phyloP scores from a whole-genome alignment of 306 rosid genomes.

The Ceratonia siliqua region DNA sequence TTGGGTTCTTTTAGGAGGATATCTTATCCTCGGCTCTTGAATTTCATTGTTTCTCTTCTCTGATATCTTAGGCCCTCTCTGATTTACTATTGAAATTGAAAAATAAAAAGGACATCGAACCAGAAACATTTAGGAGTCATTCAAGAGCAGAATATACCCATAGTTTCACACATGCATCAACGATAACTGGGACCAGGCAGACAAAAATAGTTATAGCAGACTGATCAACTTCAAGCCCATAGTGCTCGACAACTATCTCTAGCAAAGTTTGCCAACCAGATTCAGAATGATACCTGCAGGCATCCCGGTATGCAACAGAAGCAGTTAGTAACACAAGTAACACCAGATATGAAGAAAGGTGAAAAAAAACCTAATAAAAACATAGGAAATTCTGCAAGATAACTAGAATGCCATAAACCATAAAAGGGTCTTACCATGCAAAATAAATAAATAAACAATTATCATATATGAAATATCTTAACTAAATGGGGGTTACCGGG shows the following conservation, averaged over 20 bases:
- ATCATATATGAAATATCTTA: background rate
- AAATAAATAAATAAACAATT: background rate
- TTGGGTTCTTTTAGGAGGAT: background rate
- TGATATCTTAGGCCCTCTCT: background rate
- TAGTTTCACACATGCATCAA: slow-evolving; percentile 89
- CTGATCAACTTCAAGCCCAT: slow-evolving; percentile 82
- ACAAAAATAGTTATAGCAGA: slow-evolving; percentile 72
- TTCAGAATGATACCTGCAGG: slow-evolving; percentile 95
- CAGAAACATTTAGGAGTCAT: slow-evolving; percentile 21
- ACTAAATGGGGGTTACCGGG: background rate
- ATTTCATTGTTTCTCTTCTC: background rate
- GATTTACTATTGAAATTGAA: background rate
- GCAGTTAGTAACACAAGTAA: slow-evolving; percentile 11
- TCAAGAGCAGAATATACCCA: slow-evolving; percentile 66
- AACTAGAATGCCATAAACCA: slow-evolving; percentile 3
- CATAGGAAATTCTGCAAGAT: slow-evolving; percentile 11
- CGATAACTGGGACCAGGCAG: slow-evolving; percentile 77
- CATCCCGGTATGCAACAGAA: slow-evolving; percentile 31
- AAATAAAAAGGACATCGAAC: slow-evolving; percentile 17
- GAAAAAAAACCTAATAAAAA: background rate
- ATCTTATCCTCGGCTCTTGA: background rate
- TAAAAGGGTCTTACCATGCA: background rate
- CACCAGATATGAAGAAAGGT: background rate
- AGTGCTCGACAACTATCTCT: slow-evolving; percentile 83
- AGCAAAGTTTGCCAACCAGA: slow-evolving; percentile 94